Evolutionary conservation across 345 rosid genomes (phyloP), one percentile per base, ranked within the genome.

Genomic region (Eucalyptus pauciflora): DNA sequence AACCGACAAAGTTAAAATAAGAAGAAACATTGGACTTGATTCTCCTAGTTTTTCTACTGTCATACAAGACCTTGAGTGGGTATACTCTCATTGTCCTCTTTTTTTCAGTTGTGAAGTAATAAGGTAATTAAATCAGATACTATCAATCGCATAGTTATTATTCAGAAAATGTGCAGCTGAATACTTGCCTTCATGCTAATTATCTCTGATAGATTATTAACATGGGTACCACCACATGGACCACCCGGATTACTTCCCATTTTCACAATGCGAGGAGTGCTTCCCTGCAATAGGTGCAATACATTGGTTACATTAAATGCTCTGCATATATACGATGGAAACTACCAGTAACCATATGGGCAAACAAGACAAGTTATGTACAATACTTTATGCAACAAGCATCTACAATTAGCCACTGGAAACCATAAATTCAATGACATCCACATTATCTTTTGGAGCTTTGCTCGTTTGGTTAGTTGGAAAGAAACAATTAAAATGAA

Each of bases 211-310:
- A 96, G 90, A 90, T 95, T 96, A 87, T 93, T 86, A 87, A 97
- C 97, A 94, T 96, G 99, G 41, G 99, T 97, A 25, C 98, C 98
- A 49, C 99, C 98, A 90, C 98, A 97, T 6, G 99, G 98, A 91
- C 98, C 93, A 18, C 98, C 96, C n/a, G 93, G 93, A 90, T 80
- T 91, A 91, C 92, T 91, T 62, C 98, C 98, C 89, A 97, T 81
- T 91, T 90, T 94, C 91, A 95, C 91, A 90, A 96, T 92, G 64
- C 98, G 97, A 88, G 98, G 99, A 87, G 90, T 95, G 93, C 97
- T 95, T 22, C 89, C 95, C 99, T 96, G 95, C 90, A 92, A 88
- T 69, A 27, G 85, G 49, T 85, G 86, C 50, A 89, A 81, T 50
- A 48, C 10, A 88, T 22, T 5, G 27, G 41, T 43, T 18, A 62